Conservation (phyloP, 139 green algal species). For the Monoraphidium neglectum region DNA sequence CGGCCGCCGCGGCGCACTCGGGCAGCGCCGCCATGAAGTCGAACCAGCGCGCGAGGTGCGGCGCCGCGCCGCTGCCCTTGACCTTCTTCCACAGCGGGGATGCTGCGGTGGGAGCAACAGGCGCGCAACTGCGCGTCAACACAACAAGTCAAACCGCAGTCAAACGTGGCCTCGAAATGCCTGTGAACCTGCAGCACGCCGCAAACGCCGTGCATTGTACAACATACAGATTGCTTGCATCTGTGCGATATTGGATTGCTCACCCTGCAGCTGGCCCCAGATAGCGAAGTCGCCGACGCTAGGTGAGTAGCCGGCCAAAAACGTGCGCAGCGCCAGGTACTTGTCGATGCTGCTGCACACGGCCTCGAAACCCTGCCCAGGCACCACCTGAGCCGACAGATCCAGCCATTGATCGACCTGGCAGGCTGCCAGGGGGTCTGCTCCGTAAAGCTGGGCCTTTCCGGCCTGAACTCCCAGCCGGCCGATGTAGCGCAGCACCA, state of each 20-base stretch:
- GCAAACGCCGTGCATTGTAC: background rate
- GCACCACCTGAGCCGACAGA: slow-evolving; percentile 53
- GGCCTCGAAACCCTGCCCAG: slow-evolving; percentile 66
- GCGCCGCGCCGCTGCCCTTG: slow-evolving; percentile 39
- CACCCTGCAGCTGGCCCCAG: slow-evolving; percentile 84
- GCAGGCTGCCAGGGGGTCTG: slow-evolving; percentile 46
- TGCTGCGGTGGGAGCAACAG: slow-evolving; percentile 36
- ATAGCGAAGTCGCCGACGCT: slow-evolving; percentile 85
- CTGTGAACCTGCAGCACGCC: background rate
- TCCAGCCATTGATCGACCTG: slow-evolving; percentile 91
- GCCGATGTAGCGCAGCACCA: slow-evolving; percentile 74
- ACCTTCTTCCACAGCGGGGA: slow-evolving; percentile 75
- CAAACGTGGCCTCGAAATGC: background rate
- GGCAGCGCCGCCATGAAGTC: slow-evolving; percentile 54
- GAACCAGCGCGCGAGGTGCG: slow-evolving; percentile 87
- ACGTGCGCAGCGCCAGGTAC: slow-evolving; percentile 83
- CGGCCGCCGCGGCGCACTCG: slow-evolving; percentile 39
- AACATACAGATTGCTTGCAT: background rate
- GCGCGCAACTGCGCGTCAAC: too few species aligned
- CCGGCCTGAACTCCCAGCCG: slow-evolving; percentile 32
- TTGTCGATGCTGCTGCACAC: slow-evolving; percentile 60
- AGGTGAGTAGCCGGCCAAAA: slow-evolving; percentile 78
- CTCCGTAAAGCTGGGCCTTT: slow-evolving; percentile 48
- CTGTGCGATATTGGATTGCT: background rate
- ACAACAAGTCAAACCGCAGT: background rate